Percentiles rank a stretch among this genome's conserved stretches.
phyloP scores from a whole-genome alignment of 2,329 filamentous ascomycete species.

The Coniella lustricola region DNA sequence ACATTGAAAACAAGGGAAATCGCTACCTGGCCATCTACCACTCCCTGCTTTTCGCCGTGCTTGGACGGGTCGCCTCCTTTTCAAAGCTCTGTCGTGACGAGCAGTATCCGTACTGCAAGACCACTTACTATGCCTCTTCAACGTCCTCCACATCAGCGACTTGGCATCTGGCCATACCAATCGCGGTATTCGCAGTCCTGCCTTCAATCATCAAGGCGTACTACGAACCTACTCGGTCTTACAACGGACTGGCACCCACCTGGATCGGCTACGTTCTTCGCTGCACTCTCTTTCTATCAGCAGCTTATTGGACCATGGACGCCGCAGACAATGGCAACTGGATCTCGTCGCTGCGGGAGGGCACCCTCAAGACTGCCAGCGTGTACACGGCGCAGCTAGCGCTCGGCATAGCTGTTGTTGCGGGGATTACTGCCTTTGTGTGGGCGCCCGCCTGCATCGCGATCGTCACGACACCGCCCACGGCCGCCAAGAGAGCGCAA shows the following conservation, averaged over 20 bases:
- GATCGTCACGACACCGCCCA: slow-evolving; percentile 47
- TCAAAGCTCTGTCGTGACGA: slow-evolving; percentile 94
- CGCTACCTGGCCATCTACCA: slow-evolving; percentile 76
- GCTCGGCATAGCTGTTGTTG: slow-evolving; percentile 72
- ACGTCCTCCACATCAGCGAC: slow-evolving; percentile 86
- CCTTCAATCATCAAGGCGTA: slow-evolving; percentile 74
- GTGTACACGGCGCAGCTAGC: slow-evolving; percentile 74
- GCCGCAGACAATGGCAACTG: slow-evolving; percentile 81
- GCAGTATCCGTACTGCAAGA: slow-evolving; percentile 94
- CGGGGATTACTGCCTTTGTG: slow-evolving; percentile 75
- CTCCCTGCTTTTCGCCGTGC: slow-evolving; percentile 71
- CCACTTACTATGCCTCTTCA: slow-evolving; percentile 89
- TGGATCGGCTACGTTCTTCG: slow-evolving; percentile 83
- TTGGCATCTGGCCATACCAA: slow-evolving; percentile 81
- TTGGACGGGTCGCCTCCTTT: slow-evolving; percentile 74
- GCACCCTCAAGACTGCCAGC: slow-evolving; percentile 63
- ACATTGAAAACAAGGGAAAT: slow-evolving; percentile 59
- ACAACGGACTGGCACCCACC: slow-evolving; percentile 74
- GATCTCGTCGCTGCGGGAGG: slow-evolving; percentile 54
- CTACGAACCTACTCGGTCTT: slow-evolving; percentile 74
- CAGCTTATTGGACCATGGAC: slow-evolving; percentile 82
- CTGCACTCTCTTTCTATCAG: slow-evolving; percentile 65
- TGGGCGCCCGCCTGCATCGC: slow-evolving; percentile 81
- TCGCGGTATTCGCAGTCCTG: slow-evolving; percentile 62
- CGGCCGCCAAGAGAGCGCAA: slow-evolving; percentile 38